Percentiles rank a stretch among this genome's conserved stretches.
Evolutionary conservation across 345 rosid genomes (phyloP).

Genomic region (Arabis hirsuta): DNA sequence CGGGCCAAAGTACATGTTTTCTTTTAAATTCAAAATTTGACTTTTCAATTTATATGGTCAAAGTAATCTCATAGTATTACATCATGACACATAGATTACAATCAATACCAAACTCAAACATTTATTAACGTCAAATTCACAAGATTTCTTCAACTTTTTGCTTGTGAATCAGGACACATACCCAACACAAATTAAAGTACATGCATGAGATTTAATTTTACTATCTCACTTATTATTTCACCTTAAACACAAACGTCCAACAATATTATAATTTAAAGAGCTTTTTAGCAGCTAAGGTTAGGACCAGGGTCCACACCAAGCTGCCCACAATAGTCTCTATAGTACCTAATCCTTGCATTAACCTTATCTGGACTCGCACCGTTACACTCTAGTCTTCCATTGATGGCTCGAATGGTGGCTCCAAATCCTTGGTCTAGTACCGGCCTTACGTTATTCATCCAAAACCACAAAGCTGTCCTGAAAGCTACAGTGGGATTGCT

Average conservation of each 20-base stretch:
- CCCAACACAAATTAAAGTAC: slow-evolving; percentile 8
- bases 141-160: slow-evolving; percentile 4
- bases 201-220: slow-evolving; percentile 1
- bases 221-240: slow-evolving; percentile 28
- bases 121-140: slow-evolving; percentile 1
- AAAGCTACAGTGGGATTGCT: slow-evolving; percentile 49
- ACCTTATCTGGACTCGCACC: slow-evolving; percentile 46
- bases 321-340: slow-evolving; percentile 50
- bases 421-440: slow-evolving; percentile 57
- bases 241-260: neutral
- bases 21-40: neutral
- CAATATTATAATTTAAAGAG: neutral
- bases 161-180: slow-evolving; percentile 33
- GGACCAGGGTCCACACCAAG: slow-evolving; percentile 48
- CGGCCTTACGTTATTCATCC: slow-evolving; percentile 56
- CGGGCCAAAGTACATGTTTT: neutral
- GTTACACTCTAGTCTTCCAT: slow-evolving; percentile 50
- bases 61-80: neutral
- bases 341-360: slow-evolving; percentile 46
- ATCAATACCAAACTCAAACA: no score
- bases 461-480: slow-evolving; percentile 58
- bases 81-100: neutral
- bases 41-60: neutral
- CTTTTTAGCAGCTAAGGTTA: slow-evolving; percentile 45
- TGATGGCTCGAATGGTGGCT: slow-evolving; percentile 55